These are phyloP conservation scores for Pachysandra terminalis DNA, from an alignment of 164 flowering plant genomes.

Conservation along the genomic window DNA sequence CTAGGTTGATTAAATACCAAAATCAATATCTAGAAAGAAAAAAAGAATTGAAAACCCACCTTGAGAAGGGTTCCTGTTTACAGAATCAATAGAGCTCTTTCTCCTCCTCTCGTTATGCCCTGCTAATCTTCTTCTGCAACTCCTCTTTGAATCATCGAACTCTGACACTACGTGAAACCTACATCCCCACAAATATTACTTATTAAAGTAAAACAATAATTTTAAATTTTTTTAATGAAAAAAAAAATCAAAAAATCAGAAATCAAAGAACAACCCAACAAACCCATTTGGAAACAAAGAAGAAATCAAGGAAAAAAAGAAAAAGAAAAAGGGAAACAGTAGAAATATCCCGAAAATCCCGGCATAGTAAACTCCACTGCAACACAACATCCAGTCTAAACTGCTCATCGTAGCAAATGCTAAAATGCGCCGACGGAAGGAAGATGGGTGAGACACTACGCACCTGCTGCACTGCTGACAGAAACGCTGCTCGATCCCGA, in stretches of 20 bases:
- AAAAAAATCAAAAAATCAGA: not conserved
- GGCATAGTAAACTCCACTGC: not conserved
- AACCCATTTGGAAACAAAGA: not conserved
- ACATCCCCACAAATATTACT: too few relatives aligned
- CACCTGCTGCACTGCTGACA: constrained; percentile 90
- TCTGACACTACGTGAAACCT: constrained; percentile 76
- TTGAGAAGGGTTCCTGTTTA: constrained; percentile 36
- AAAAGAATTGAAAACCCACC: too few relatives aligned
- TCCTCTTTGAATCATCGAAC: constrained; percentile 73
- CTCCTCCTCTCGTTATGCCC: constrained; percentile 78
- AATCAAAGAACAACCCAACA: not conserved
- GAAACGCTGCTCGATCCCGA: constrained; percentile 62
- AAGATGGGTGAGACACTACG: too few relatives aligned
- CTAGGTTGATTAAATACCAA: too few relatives aligned
- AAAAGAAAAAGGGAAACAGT: not conserved
- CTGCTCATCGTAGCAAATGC: not conserved
- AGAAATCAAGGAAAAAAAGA: not conserved
- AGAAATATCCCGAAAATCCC: not conserved
- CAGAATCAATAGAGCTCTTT: constrained; percentile 56
- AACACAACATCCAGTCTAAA: not conserved
- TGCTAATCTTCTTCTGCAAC: constrained; percentile 74
- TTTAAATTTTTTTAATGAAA: too few relatives aligned
- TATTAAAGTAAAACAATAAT: too few relatives aligned
- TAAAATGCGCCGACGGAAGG: not conserved
- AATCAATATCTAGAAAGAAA: too few relatives aligned